Percentiles rank a stretch among this genome's conserved stretches.
Conservation (phyloP, 805 yeast species). For the Sugiyamaella mastotermitis region DNA sequence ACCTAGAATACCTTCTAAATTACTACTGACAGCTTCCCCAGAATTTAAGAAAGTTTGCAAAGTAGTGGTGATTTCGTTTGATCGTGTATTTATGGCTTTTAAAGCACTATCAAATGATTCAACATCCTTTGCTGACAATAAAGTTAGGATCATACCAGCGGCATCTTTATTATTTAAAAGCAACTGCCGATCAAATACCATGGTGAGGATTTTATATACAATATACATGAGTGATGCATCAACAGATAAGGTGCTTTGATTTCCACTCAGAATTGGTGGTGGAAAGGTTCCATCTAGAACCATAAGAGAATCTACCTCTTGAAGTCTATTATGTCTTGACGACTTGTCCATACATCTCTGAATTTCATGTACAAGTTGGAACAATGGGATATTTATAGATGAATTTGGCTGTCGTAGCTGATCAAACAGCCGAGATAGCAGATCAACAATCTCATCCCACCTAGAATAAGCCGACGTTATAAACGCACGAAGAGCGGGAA, state of each 20-base stretch:
- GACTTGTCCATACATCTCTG: constrained; percentile 3
- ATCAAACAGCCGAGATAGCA: neutral
- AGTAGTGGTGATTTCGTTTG: neutral
- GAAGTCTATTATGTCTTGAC: neutral
- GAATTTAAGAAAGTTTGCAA: neutral
- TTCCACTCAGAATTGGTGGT: neutral
- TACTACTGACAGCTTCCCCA: neutral
- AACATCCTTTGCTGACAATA: constrained; percentile 1
- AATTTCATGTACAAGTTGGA: constrained; percentile 12
- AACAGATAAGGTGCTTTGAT: neutral
- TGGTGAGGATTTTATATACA: constrained; percentile 1
- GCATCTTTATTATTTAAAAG: constrained; percentile 1
- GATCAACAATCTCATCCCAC: constrained; percentile 5
- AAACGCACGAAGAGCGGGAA: constrained; percentile 1
- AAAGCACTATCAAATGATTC: constrained; percentile 1
- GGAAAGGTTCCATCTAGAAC: constrained; percentile 1
- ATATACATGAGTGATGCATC: constrained; percentile 2
- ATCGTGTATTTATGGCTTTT: neutral
- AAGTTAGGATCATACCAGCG: constrained; percentile 1
- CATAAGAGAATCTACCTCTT: neutral
- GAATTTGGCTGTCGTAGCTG: neutral
- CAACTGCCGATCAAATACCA: constrained; percentile 4
- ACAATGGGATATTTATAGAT: constrained; percentile 12
- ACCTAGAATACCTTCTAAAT: no score
- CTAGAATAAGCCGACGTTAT: constrained; percentile 1